Conservation (phyloP, 2,329 filamentous ascomycete species). For the Aspergillus sp. region DNA sequence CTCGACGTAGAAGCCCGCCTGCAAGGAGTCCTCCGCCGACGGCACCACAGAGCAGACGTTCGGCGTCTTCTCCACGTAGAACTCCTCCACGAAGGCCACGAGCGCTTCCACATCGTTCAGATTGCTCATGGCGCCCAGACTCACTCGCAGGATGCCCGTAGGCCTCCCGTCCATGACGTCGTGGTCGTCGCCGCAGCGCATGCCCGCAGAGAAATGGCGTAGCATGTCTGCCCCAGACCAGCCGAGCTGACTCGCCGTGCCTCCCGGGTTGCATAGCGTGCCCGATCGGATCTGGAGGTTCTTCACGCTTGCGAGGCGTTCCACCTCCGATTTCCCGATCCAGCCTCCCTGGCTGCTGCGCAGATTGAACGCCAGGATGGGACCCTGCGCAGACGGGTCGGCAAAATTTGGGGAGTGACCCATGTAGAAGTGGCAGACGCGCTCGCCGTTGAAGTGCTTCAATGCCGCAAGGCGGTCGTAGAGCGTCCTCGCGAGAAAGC, state of each 20-base stretch:
- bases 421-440: slow-evolving; percentile 67
- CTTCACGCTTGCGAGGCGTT: slow-evolving; percentile 77
- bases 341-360: slow-evolving; percentile 67
- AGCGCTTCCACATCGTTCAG: slow-evolving; percentile 70
- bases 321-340: slow-evolving; percentile 79
- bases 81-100: slow-evolving; percentile 68
- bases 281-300: slow-evolving; percentile 84
- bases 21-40: slow-evolving; percentile 7
- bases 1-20: slow-evolving; percentile 54
- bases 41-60: slow-evolving; percentile 17
- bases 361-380: slow-evolving; percentile 82
- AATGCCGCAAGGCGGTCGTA: slow-evolving; percentile 58
- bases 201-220: slow-evolving; percentile 78
- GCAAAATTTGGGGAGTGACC: slow-evolving; percentile 41
- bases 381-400: slow-evolving; percentile 58
- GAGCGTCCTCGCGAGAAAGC: slow-evolving; percentile 61
- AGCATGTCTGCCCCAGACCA: slow-evolving; percentile 79
- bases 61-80: slow-evolving; percentile 52
- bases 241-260: slow-evolving; percentile 69
- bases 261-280: slow-evolving; percentile 88
- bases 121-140: slow-evolving; percentile 88
- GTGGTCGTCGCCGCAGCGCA: slow-evolving; percentile 79
- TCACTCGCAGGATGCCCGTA: slow-evolving; percentile 81
- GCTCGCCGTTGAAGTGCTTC: slow-evolving; percentile 65
- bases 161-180: slow-evolving; percentile 82